Evolutionary conservation across 306 rosid species (phyloP).

Genomic region (Rubus parviflorus): DNA sequence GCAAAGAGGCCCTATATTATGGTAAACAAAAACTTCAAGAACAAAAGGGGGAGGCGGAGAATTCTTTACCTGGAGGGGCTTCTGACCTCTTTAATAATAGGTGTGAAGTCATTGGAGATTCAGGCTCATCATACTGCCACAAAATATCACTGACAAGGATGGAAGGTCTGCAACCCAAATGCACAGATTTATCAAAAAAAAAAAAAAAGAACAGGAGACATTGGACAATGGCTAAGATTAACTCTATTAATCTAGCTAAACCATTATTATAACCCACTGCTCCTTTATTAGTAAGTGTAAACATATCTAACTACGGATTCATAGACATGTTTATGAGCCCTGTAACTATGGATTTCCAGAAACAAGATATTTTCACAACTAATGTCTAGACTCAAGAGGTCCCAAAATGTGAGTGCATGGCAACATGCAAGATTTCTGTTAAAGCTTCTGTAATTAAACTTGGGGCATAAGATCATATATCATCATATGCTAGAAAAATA

Average conservation of each 20-base stretch:
- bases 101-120: constrained; percentile 54
- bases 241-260: neutral
- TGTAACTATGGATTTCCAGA: too few relatives aligned
- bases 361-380: neutral
- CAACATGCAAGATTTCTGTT: neutral
- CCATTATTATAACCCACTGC: neutral
- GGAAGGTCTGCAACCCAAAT: constrained; percentile 75
- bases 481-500: neutral
- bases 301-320: neutral
- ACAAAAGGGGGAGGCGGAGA: neutral
- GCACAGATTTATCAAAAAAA: constrained; percentile 16
- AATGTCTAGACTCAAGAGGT: neutral
- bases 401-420: neutral
- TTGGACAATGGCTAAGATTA: neutral
- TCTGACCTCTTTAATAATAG: constrained; percentile 74
- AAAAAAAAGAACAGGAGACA: neutral
- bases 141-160: constrained; percentile 93
- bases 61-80: constrained; percentile 56
- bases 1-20: constrained; percentile 1
- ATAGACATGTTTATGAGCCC: too few relatives aligned
- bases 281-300: neutral
- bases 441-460: neutral
- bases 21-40: neutral
- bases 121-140: constrained; percentile 76
- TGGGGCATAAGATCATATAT: neutral